A percentile compares a stretch with the other conserved stretches of the same genome.
Conservation (phyloP, 805 yeast species). For the Hemisphaericaspora nanyangensis region DNA sequence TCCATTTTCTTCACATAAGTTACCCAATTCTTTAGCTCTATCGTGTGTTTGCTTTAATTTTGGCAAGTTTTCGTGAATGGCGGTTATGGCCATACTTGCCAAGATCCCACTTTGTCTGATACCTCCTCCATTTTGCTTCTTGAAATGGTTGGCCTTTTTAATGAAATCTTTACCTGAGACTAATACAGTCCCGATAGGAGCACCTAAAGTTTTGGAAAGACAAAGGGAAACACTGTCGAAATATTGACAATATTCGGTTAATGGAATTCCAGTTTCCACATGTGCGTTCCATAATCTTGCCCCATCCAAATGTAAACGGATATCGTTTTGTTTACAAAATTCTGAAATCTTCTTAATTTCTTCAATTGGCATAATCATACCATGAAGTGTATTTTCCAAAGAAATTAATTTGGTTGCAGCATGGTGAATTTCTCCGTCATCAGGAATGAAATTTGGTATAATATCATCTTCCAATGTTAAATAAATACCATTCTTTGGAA, state of each 20-base stretch:
- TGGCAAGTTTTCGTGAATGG: constrained; percentile 69
- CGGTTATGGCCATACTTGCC: constrained; percentile 74
- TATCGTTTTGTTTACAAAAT: constrained; percentile 59
- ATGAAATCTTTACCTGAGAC: constrained; percentile 64
- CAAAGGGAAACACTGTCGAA: constrained; percentile 92
- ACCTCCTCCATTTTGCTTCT: constrained; percentile 93
- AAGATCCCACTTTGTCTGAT: constrained; percentile 84
- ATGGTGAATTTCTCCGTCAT: constrained; percentile 78
- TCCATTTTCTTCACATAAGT: constrained; percentile 49
- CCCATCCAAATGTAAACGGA: constrained; percentile 83
- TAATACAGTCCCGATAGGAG: constrained; percentile 86
- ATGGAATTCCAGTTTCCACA: constrained; percentile 63
- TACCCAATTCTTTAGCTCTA: constrained; percentile 50
- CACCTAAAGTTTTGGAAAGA: constrained; percentile 85
- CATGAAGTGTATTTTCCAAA: constrained; percentile 86
- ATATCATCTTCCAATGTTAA: constrained; percentile 85
- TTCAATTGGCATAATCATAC: constrained; percentile 73
- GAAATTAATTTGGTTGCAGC: constrained; percentile 87
- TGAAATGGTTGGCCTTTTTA: constrained; percentile 74
- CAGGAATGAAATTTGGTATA: constrained; percentile 53
- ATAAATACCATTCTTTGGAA: constrained; percentile 71
- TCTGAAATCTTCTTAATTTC: constrained; percentile 68
- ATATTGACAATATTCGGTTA: constrained; percentile 65
- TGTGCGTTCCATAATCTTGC: constrained; percentile 95
- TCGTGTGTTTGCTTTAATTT: constrained; percentile 49